Conservation (phyloP, 2,329 filamentous ascomycete genomes). For the Pestalotiopsis sp. region DNA sequence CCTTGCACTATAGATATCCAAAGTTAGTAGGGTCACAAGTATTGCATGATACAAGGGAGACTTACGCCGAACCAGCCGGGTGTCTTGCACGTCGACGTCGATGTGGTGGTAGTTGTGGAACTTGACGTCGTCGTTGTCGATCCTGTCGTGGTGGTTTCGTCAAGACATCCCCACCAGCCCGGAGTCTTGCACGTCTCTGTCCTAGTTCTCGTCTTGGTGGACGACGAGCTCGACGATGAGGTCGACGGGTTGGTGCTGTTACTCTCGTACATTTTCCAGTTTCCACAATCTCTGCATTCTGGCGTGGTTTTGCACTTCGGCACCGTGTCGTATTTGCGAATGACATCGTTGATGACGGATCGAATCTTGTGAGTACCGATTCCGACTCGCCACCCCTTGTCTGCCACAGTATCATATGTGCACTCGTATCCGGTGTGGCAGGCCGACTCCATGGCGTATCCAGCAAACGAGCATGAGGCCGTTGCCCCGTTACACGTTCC, state of each 20-base stretch:
- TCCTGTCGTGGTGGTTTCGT: conserved; percentile 59
- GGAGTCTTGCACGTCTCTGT: conserved; percentile 90
- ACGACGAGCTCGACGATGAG: conserved; percentile 52
- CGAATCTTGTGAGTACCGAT: conserved; percentile 91
- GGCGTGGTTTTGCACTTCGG: conserved; percentile 75
- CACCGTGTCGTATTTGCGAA: conserved; percentile 80
- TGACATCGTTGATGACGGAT: conserved; percentile 83
- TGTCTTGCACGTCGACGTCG: conserved; percentile 60
- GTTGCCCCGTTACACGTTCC: conserved; percentile 90
- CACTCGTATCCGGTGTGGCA: conserved; percentile 91
- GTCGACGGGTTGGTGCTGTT: conserved; percentile 83
- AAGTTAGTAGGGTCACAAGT: conserved; percentile 29
- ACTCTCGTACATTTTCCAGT: conserved; percentile 94
- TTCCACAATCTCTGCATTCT: conserved; percentile 85
- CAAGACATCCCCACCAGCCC: conserved; percentile 78
- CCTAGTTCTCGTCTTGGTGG: conserved; percentile 65
- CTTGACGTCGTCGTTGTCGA: conserved; percentile 47
- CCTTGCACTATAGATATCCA: conserved; percentile 21
- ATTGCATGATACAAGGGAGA: not conserved
- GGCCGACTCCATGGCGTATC: conserved; percentile 90
- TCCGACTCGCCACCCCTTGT: conserved; percentile 90
- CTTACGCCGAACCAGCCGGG: conserved; percentile 51
- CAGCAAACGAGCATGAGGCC: conserved; percentile 85
- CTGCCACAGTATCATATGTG: conserved; percentile 87
- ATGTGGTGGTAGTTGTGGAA: conserved; percentile 46